Evolutionary conservation across 2,329 filamentous ascomycete genomes (phyloP).

Genomic region (Bimuria novae-zelandiae): DNA sequence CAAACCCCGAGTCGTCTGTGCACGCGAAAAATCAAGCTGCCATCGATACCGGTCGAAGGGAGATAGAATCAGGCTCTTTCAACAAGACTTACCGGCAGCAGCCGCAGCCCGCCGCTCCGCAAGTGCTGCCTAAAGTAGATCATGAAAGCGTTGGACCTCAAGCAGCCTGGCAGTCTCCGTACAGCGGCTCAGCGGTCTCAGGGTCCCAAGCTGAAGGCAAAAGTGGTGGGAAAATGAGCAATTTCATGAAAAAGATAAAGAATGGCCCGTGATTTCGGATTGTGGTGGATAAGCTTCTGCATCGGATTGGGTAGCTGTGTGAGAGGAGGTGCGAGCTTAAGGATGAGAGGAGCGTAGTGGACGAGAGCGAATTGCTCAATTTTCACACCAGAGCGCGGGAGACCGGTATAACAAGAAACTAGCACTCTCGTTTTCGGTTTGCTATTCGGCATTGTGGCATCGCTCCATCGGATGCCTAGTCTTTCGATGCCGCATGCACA

Average conservation of each 20-base stretch:
- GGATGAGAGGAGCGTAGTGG: background rate
- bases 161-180: constrained; percentile 3
- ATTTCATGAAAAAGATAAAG: constrained; percentile 42
- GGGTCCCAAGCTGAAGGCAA: constrained; percentile 29
- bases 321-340: background rate
- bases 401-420: too few relatives aligned
- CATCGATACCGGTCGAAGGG: constrained; percentile 36
- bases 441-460: too few relatives aligned
- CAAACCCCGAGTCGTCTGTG: constrained; percentile 25
- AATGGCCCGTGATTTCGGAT: constrained; percentile 28
- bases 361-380: too few relatives aligned
- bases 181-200: constrained; percentile 25
- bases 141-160: background rate
- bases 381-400: too few relatives aligned
- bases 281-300: background rate
- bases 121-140: background rate
- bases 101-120: background rate
- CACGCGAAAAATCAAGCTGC: constrained; percentile 41
- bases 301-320: background rate
- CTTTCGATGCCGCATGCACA: constrained; percentile 56
- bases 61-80: constrained; percentile 33
- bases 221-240: constrained; percentile 33
- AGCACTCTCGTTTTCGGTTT: too few relatives aligned
- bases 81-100: constrained; percentile 12
- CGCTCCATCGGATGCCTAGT: constrained; percentile 7